Evolutionary conservation across 2,329 filamentous ascomycete species (phyloP), one percentile per base, ranked within the genome.

Genomic region (Akanthomyces uredinophilus): DNA sequence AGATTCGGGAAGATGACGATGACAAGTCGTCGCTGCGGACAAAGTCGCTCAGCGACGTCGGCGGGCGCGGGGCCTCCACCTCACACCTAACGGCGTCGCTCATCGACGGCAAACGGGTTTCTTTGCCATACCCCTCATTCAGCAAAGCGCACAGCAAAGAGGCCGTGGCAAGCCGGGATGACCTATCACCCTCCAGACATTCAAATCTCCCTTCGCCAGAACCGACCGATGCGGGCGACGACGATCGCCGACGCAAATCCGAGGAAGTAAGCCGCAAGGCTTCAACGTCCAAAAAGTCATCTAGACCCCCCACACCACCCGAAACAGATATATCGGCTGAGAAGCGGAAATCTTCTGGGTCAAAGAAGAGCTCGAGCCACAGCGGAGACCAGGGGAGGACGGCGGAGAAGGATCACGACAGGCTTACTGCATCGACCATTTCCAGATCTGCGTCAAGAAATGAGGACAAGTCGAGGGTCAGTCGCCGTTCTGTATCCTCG

Each of bases 81-180:
- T 70, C 73, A 8, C 71, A 71, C 24, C 32, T n/a, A 5, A 61
- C 51, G 10, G 51, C 51, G 5, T 55, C 59, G 11, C 41, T 61
- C 20, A 64, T 76, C 24, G 72, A 75, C 50, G 77, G 73, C 64
- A 78, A 82, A 59, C 80, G 81, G 32, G 72, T 79, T 39, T 83
- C 81, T 64, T 72, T 90, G 47, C 88, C 91, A 7, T 96, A 96
- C 72, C 91, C 92, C 1, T 82, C 83, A 13, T 92, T 96, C 75
- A 95, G 90, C 76, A 97, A 96, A 76, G 90, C 90, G 14, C 91
- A 96, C 74, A 96, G 92, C 80, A 95, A 92, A 74, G 94, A 97
- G 77, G 85, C 87, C 50, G 85, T 96, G 60, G 82, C 85, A 66
- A 87, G 85, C 70, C 79, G 79, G 58, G 83, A 87, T 51, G 80